Evolutionary conservation across 129 eudicot species (phyloP), one percentile per base, ranked within the genome.

Genomic region (Ambrosia trifida): DNA sequence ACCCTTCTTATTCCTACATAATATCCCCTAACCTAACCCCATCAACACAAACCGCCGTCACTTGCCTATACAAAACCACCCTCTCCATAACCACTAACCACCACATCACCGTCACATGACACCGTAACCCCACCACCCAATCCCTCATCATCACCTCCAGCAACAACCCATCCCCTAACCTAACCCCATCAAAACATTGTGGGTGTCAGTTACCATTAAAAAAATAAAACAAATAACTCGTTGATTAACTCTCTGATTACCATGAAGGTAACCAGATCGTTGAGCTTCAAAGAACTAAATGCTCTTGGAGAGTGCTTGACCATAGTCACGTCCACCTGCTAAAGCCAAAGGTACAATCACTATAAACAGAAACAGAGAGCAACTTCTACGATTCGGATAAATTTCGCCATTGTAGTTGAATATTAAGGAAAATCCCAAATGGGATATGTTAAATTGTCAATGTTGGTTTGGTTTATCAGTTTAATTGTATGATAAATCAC

Each of bases 241-340:
- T n/a, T n/a, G n/a, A 56, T 78, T 80, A 12, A 95, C 92, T 74
- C 99, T 74, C 19, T 90, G 99, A 74, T 66, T 78, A 49, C 59
- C 54, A 3, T 96, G 99, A 19, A 95, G 87, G 51, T 82, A 75
- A 68, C 99, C 99, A 47, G 99, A 95, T 84, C 99, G 81, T 69
- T 95, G 97, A 62, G 99, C 99, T 79, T 95, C 99, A 51, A 83
- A 95, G 76, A 87, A 95, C 72, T 87, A 85, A 77, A 95, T 76
- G 90, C 96, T 86, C 69, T 90, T 87, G 19, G 81, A 74, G n/a
- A 95, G 84, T 33, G 99, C 99, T 63, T 90, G 78, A 14, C 83
- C 91, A 74, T 95, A 95, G 68, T 95, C 81, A 72, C 89, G 98
- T 17, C 59, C 40, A 18, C 87, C 83, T 38, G 83, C 95, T 46